Evolutionary conservation across 768 basidiomycete genomes (phyloP).

Genomic region (Leccinum pellstonianum): DNA sequence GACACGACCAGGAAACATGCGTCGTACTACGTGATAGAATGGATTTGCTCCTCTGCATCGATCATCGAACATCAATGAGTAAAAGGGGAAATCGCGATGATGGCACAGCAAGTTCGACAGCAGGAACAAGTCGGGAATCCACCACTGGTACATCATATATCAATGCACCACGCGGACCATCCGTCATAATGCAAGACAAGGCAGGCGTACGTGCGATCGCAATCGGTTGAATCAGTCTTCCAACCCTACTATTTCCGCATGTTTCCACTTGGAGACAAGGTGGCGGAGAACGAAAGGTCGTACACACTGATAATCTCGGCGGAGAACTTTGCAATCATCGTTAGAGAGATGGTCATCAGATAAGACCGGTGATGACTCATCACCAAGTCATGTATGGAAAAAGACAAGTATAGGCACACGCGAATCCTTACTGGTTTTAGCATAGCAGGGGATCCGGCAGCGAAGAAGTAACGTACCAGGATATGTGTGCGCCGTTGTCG

Average conservation of each 20-base stretch:
- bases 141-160: slow-evolving; percentile 50
- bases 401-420: slow-evolving; percentile 46
- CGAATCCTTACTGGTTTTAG: slow-evolving; percentile 21
- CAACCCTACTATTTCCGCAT: slow-evolving; percentile 20
- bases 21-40: slow-evolving; percentile 17
- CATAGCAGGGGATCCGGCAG: slow-evolving; percentile 3
- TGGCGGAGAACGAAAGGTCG: slow-evolving; percentile 52
- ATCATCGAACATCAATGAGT: slow-evolving; percentile 47
- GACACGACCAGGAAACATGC: slow-evolving; percentile 14
- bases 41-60: slow-evolving; percentile 15
- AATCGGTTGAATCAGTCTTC: slow-evolving; percentile 27
- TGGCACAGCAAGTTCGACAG: slow-evolving; percentile 65
- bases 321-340: slow-evolving; percentile 40
- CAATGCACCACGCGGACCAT: slow-evolving; percentile 36
- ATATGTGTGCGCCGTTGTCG: slow-evolving; percentile 4
- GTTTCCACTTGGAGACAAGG: slow-evolving; percentile 35
- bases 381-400: slow-evolving; percentile 54
- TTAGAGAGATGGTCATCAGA: slow-evolving; percentile 36
- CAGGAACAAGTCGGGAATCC: slow-evolving; percentile 56
- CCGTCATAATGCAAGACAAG: neutral
- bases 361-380: slow-evolving; percentile 38
- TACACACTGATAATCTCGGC: slow-evolving; percentile 33
- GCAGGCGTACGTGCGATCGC: slow-evolving; percentile 28
- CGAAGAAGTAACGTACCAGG: slow-evolving; percentile 13
- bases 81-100: slow-evolving; percentile 77